Evolutionary conservation across 768 basidiomycete genomes (phyloP).

Genomic region (Hygrocybe coccinea): DNA sequence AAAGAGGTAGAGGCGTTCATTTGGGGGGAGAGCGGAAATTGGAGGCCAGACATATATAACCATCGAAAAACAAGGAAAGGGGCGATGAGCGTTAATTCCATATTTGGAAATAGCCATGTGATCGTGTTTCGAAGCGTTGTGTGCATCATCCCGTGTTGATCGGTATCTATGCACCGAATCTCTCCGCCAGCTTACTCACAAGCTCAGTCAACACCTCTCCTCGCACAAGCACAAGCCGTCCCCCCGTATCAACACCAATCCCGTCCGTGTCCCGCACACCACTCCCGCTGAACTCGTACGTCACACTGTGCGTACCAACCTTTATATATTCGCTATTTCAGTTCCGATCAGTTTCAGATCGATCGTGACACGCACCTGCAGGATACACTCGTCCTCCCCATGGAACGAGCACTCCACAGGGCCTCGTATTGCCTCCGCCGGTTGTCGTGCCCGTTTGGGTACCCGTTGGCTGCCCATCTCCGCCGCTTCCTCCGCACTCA

Average conservation of each 20-base stretch:
- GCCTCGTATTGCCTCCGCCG: constrained; percentile 15
- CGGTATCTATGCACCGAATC: constrained; percentile 19
- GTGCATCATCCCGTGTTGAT: neutral
- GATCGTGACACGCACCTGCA: constrained; percentile 51
- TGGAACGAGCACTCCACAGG: constrained; percentile 72
- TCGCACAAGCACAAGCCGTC: constrained; percentile 60
- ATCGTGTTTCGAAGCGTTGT: neutral
- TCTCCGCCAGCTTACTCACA: constrained; percentile 35
- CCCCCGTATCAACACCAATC: constrained; percentile 68
- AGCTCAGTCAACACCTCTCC: constrained; percentile 38
- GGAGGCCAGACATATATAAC: neutral
- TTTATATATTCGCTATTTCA: constrained; percentile 23
- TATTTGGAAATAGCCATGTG: too few relatives aligned
- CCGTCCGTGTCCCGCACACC: constrained; percentile 57
- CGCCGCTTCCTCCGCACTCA: constrained; percentile 60
- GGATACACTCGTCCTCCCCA: constrained; percentile 76
- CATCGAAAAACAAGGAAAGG: neutral
- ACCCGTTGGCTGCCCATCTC: constrained; percentile 28
- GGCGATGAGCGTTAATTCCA: too few relatives aligned
- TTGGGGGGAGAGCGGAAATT: neutral
- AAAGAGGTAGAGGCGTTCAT: neutral
- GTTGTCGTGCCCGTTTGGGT: constrained; percentile 6
- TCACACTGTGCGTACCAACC: constrained; percentile 48
- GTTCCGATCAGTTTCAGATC: neutral
- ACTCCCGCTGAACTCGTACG: constrained; percentile 46